A percentile compares a stretch with the other conserved stretches of the same genome.
Conservation (phyloP, 192 early-diverging fungal species). For the Diversispora eburnea region DNA sequence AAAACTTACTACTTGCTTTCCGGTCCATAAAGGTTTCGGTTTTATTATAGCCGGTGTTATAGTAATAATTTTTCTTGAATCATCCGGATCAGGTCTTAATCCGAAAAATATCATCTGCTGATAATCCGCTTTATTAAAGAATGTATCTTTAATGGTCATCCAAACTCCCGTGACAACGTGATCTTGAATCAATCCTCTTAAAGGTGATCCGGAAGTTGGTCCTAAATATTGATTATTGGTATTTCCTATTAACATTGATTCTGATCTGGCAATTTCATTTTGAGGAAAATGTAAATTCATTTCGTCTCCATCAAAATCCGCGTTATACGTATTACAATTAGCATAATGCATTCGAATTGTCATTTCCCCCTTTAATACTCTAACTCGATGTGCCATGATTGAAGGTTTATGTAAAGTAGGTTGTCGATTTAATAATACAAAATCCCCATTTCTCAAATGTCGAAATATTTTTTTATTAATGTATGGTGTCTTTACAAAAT, state of each 20-base stretch:
- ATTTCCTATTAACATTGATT: constrained; percentile 92
- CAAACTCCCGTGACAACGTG: constrained; percentile 96
- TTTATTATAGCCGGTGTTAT: constrained; percentile 85
- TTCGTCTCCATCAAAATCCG: constrained; percentile 99
- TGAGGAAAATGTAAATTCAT: constrained; percentile 99
- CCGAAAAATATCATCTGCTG: constrained; percentile 91
- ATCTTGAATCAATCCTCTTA: constrained; percentile 98
- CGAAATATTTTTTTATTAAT: constrained; percentile 96
- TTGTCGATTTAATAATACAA: constrained; percentile 96
- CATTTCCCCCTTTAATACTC: constrained; percentile 92
- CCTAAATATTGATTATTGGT: constrained; percentile 96
- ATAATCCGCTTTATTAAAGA: constrained; percentile 86
- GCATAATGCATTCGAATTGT: constrained; percentile 99
- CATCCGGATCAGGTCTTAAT: constrained; percentile 70
- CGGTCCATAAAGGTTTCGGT: constrained; percentile 90
- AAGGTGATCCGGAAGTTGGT: constrained; percentile 93
- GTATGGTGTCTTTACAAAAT: constrained; percentile 61
- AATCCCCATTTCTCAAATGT: constrained; percentile 95
- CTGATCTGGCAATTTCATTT: constrained; percentile 93
- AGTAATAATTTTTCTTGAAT: constrained; percentile 68
- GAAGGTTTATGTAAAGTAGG: constrained; percentile 99
- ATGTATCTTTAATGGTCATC: constrained; percentile 83
- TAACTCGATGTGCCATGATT: constrained; percentile 96
- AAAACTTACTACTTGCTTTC: constrained; percentile 82
- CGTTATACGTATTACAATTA: constrained; percentile 88